A percentile compares a stretch with the other conserved stretches of the same genome.
phyloP scores from a whole-genome alignment of 192 early-diverging fungal species.

The Mortierella hygrophila region DNA sequence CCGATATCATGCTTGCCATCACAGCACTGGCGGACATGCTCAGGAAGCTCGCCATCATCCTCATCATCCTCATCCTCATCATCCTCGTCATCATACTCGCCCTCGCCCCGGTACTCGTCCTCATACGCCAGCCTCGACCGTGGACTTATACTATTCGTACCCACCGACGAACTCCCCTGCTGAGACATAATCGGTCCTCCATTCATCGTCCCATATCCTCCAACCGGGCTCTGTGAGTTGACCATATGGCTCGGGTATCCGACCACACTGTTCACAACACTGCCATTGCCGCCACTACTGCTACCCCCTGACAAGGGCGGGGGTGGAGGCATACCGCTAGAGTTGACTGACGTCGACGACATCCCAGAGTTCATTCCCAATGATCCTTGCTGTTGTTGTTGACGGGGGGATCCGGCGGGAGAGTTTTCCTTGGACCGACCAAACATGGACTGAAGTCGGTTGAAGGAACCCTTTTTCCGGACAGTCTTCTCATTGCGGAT shows the following conservation, averaged over 20 bases:
- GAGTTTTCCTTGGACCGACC: conserved; percentile 43
- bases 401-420: conserved; percentile 29
- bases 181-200: conserved; percentile 32
- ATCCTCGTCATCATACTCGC: conserved; percentile 18
- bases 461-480: conserved; percentile 48
- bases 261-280: conserved; percentile 16
- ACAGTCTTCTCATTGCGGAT: conserved; percentile 45
- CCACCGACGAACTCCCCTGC: conserved; percentile 17
- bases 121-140: conserved; percentile 22
- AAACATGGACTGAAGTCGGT: conserved; percentile 46
- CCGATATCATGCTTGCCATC: conserved; percentile 55
- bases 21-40: conserved; percentile 51
- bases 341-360: conserved; percentile 10
- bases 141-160: conserved; percentile 20
- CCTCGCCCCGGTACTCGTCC: conserved; percentile 24
- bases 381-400: background rate
- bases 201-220: conserved; percentile 44
- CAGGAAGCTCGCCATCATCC: conserved; percentile 45
- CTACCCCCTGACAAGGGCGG: background rate
- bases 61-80: conserved; percentile 24
- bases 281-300: background rate
- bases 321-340: conserved; percentile 3
- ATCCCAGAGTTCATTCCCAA: background rate
- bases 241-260: conserved; percentile 35
- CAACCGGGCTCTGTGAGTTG: conserved; percentile 15